These are phyloP conservation scores for Rasamsonia emersonii DNA, from an alignment of 2,329 filamentous ascomycete species.

Conservation along the genomic window DNA sequence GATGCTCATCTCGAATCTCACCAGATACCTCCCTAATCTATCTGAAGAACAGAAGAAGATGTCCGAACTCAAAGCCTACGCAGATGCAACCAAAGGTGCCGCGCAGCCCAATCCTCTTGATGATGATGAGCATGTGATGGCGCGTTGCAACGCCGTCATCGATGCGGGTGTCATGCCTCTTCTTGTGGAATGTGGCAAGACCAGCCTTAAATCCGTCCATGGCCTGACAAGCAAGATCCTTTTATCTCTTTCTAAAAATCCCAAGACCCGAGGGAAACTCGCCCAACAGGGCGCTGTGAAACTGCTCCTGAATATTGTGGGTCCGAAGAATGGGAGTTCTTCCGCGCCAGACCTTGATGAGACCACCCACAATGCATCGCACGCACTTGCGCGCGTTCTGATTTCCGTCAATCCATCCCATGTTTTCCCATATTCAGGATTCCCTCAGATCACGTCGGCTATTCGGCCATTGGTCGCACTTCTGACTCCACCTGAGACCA, in stretches of 20 bases:
- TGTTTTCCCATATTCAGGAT: slow-evolving; percentile 72
- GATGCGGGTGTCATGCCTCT: slow-evolving; percentile 69
- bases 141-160: slow-evolving; percentile 69
- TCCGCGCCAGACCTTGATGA: slow-evolving; percentile 26
- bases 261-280: slow-evolving; percentile 65
- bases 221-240: slow-evolving; percentile 68
- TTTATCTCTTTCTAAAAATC: slow-evolving; percentile 65
- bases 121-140: slow-evolving; percentile 64
- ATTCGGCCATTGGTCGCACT: slow-evolving; percentile 73
- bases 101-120: slow-evolving; percentile 56
- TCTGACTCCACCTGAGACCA: slow-evolving; percentile 55
- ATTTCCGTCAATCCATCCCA: slow-evolving; percentile 79
- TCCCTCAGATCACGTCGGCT: slow-evolving; percentile 64
- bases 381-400: slow-evolving; percentile 73
- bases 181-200: slow-evolving; percentile 66
- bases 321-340: slow-evolving; percentile 31
- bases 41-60: slow-evolving; percentile 91
- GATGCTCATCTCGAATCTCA: slow-evolving; percentile 79
- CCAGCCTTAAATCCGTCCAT: slow-evolving; percentile 58
- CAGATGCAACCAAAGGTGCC: slow-evolving; percentile 68
- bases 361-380: slow-evolving; percentile 55
- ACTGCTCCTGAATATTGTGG: slow-evolving; percentile 64
- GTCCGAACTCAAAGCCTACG: slow-evolving; percentile 86
- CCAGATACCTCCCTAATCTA: slow-evolving; percentile 64
- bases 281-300: slow-evolving; percentile 92